A percentile compares a stretch with the other conserved stretches of the same genome.
These are phyloP conservation scores for Xylaria intraflava DNA, from an alignment of 495 filamentous ascomycete genomes.

Conservation along the genomic window DNA sequence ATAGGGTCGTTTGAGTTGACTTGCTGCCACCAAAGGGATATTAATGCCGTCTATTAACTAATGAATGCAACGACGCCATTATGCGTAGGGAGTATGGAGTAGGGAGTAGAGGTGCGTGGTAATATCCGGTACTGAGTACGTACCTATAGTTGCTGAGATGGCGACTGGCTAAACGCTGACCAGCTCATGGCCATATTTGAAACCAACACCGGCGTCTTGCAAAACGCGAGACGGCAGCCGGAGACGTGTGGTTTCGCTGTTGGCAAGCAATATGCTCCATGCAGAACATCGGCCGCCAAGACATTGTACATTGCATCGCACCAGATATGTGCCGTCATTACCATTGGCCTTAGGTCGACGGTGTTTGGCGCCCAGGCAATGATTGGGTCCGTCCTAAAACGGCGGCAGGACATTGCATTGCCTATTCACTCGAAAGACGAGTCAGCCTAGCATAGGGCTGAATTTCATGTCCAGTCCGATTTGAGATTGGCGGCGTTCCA, in stretches of 20 bases:
- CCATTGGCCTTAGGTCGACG: neutral
- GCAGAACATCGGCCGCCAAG: constrained; percentile 8
- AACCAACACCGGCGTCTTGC: constrained; percentile 6
- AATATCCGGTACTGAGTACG: neutral
- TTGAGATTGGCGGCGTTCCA: neutral
- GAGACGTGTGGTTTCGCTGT: neutral
- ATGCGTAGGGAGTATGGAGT: neutral
- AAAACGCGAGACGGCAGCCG: neutral
- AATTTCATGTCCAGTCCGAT: constrained; percentile 5
- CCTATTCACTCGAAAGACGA: neutral
- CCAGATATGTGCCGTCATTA: neutral
- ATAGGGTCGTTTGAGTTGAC: constrained; percentile 5
- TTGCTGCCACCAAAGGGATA: neutral
- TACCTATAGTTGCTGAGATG: neutral
- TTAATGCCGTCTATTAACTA: neutral
- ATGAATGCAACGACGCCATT: constrained; percentile 5
- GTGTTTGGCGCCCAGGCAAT: neutral
- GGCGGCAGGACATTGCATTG: neutral
- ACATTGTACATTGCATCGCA: no score
- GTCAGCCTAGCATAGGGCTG: constrained; percentile 7
- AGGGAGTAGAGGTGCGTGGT: no score
- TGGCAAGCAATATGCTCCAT: constrained; percentile 8
- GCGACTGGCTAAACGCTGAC: neutral
- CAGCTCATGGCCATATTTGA: neutral
- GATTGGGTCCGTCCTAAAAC: neutral